Percentiles rank a stretch among this genome's conserved stretches.
These are phyloP conservation scores for Podospora pseudoanserina DNA, from an alignment of 495 filamentous ascomycete species.

Conservation along the genomic window DNA sequence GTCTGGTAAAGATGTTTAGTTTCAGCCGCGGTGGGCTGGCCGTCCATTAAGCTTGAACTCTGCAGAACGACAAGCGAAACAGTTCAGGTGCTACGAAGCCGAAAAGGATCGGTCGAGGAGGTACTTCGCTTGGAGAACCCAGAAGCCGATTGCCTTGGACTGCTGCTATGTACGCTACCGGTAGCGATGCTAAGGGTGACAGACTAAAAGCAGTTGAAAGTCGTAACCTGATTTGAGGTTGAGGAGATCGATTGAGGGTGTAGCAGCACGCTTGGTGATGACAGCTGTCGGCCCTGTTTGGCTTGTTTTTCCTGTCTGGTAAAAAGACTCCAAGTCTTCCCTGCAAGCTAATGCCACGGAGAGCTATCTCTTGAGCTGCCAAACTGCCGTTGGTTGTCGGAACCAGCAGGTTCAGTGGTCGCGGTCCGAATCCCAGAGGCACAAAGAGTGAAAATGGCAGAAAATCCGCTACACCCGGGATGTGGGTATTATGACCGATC, in stretches of 20 bases:
- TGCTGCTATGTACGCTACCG: constrained; percentile 15
- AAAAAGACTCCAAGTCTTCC: not conserved
- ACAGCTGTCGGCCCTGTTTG: not conserved
- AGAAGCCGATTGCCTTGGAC: constrained; percentile 2
- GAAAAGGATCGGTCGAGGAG: not conserved
- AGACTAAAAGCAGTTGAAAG: not conserved
- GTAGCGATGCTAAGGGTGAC: not conserved
- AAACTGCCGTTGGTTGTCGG: not conserved
- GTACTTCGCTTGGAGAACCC: not conserved
- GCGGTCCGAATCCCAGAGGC: not conserved
- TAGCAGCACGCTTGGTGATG: not conserved
- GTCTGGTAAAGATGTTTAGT: constrained; percentile 48
- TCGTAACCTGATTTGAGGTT: not conserved
- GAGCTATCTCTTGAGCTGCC: not conserved
- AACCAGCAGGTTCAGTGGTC: not conserved
- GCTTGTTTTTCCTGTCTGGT: not conserved
- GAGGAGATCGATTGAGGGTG: not conserved
- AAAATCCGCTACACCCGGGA: constrained; percentile 7
- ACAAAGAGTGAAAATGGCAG: constrained; percentile 2
- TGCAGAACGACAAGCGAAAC: constrained; percentile 17
- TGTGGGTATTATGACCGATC: constrained; percentile 10
- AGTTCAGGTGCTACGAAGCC: not conserved
- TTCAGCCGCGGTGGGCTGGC: constrained; percentile 48
- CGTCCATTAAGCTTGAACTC: constrained; percentile 48
- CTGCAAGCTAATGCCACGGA: not conserved